Conservation (phyloP, 2,329 filamentous ascomycete species). For the Aspergillus transmontanensis region DNA sequence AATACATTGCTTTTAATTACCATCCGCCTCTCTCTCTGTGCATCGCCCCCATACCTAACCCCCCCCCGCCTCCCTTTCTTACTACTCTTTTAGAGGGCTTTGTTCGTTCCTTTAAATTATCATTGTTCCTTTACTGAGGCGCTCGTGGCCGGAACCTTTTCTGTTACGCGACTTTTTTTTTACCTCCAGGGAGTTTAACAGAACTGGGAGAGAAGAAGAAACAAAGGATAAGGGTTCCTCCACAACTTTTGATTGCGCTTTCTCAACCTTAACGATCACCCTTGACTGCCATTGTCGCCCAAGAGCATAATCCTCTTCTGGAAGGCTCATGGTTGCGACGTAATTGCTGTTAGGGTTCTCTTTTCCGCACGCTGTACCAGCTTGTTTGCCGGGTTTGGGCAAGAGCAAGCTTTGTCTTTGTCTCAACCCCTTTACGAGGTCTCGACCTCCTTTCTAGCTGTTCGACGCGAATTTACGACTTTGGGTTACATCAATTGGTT, state of each 20-base stretch:
- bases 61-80: constrained; percentile 10
- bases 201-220: constrained; percentile 6
- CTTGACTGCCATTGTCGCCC: neutral
- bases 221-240: neutral
- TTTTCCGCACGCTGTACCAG: constrained; percentile 4
- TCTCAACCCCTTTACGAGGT: neutral
- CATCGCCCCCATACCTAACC: constrained; percentile 13
- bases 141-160: constrained; percentile 12
- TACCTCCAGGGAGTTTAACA: neutral
- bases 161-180: constrained; percentile 11
- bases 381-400: neutral
- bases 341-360: neutral
- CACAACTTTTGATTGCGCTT: neutral
- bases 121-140: constrained; percentile 1
- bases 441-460: neutral
- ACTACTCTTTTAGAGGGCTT: constrained; percentile 1
- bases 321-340: neutral
- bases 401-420: neutral
- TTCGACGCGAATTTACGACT: neutral
- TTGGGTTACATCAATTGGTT: neutral
- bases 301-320: neutral
- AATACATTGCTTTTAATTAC: constrained; percentile 7
- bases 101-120: constrained; percentile 10
- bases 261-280: neutral
- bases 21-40: constrained; percentile 11